Percentiles rank a stretch among this genome's conserved stretches.
These are phyloP conservation scores for Coemansia sp. DNA, from an alignment of 192 early-diverging fungal genomes.

Conservation along the genomic window DNA sequence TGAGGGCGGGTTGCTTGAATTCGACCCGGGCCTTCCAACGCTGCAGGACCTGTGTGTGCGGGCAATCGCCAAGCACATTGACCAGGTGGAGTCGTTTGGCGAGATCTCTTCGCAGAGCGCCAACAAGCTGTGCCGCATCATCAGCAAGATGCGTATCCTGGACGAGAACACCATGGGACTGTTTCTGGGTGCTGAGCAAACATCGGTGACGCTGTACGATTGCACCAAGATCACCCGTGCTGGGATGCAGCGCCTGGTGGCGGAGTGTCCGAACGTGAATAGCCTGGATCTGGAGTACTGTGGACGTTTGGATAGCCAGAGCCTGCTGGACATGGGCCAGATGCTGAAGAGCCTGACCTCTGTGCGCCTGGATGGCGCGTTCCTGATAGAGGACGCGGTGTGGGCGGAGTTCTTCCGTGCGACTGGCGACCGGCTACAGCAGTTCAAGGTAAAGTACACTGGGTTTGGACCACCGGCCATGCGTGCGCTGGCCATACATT, in stretches of 20 bases:
- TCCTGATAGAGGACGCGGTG: slow-evolving; percentile 60
- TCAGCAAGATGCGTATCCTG: slow-evolving; percentile 72
- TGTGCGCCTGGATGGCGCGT: slow-evolving; percentile 69
- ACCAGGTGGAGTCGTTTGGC: slow-evolving; percentile 83
- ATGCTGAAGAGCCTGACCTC: slow-evolving; percentile 53
- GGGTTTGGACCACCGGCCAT: slow-evolving; percentile 59
- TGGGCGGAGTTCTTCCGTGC: slow-evolving; percentile 63
- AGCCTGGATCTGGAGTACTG: slow-evolving; percentile 70
- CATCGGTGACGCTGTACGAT: slow-evolving; percentile 70
- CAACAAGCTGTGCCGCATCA: slow-evolving; percentile 73
- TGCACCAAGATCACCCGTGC: slow-evolving; percentile 65
- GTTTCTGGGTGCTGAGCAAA: slow-evolving; percentile 62
- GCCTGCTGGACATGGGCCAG: slow-evolving; percentile 43
- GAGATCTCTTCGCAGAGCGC: slow-evolving; percentile 70
- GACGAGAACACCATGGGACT: slow-evolving; percentile 63
- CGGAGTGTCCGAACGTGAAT: slow-evolving; percentile 63
- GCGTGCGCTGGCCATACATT: slow-evolving; percentile 58
- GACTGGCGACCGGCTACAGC: slow-evolving; percentile 55
- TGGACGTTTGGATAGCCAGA: slow-evolving; percentile 63
- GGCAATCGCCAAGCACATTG: slow-evolving; percentile 74
- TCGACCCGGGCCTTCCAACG: slow-evolving; percentile 56
- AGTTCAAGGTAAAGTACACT: slow-evolving; percentile 61
- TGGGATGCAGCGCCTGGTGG: slow-evolving; percentile 61
- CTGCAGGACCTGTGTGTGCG: slow-evolving; percentile 68
- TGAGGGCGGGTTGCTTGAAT: slow-evolving; percentile 54